Conservation (phyloP, 352 stramenopile genomes). For the Phytophthora pistaciae region DNA sequence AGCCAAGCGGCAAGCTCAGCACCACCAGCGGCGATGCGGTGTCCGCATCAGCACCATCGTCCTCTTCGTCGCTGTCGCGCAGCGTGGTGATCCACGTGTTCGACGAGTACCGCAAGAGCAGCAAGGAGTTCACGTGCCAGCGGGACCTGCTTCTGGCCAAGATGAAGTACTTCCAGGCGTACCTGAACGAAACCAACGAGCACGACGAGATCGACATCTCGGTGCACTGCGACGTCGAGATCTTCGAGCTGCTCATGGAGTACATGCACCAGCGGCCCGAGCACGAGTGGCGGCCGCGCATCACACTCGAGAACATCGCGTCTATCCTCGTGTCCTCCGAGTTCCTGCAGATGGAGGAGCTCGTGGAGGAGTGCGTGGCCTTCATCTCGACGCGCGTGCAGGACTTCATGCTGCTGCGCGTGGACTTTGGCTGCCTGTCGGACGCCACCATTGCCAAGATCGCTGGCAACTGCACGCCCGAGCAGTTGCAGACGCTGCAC, state of each 20-base stretch:
- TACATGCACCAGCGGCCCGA: constrained; percentile 81
- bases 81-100: constrained; percentile 92
- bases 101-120: constrained; percentile 88
- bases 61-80: constrained; percentile 12
- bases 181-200: constrained; percentile 79
- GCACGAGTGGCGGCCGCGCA: constrained; percentile 48
- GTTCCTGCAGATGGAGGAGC: constrained; percentile 92
- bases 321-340: constrained; percentile 93
- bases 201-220: constrained; percentile 94
- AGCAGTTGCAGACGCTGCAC: constrained; percentile 71
- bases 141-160: constrained; percentile 83
- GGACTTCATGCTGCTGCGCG: constrained; percentile 86
- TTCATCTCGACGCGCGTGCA: constrained; percentile 82
- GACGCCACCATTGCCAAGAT: constrained; percentile 81
- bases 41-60: neutral
- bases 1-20: constrained; percentile 8
- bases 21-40: neutral
- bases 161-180: constrained; percentile 94
- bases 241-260: constrained; percentile 93
- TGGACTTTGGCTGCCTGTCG: constrained; percentile 89
- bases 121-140: constrained; percentile 88
- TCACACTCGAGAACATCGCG: constrained; percentile 79
- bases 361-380: constrained; percentile 86
- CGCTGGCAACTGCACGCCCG: constrained; percentile 58
- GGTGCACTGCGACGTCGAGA: constrained; percentile 93